These are phyloP conservation scores for Ogataea trehaloabstinens DNA, from an alignment of 805 yeast species.

Conservation along the genomic window DNA sequence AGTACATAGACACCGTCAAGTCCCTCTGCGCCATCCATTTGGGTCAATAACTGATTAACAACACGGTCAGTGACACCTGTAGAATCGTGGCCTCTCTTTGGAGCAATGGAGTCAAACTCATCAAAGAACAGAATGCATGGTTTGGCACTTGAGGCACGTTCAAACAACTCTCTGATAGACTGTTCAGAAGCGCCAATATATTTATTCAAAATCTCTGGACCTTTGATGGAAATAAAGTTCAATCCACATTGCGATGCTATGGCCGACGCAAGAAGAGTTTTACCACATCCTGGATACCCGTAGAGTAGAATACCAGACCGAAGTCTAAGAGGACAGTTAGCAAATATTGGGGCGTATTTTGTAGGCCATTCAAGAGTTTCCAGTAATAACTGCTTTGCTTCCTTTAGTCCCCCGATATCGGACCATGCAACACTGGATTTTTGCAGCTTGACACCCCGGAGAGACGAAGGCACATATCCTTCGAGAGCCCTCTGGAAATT, in stretches of 20 bases:
- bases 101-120: slow-evolving; percentile 96
- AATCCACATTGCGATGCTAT: slow-evolving; percentile 92
- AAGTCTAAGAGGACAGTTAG: slow-evolving; percentile 78
- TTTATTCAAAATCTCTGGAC: slow-evolving; percentile 92
- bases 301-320: slow-evolving; percentile 88
- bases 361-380: slow-evolving; percentile 98
- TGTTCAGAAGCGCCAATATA: slow-evolving; percentile 98
- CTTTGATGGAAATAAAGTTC: slow-evolving; percentile 89
- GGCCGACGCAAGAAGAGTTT: slow-evolving; percentile 88
- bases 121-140: slow-evolving; percentile 93
- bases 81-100: slow-evolving; percentile 96
- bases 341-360: slow-evolving; percentile 92
- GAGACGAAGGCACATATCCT: slow-evolving; percentile 74
- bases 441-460: slow-evolving; percentile 84
- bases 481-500: slow-evolving; percentile 57
- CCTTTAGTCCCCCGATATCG: slow-evolving; percentile 84
- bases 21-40: slow-evolving; percentile 99
- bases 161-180: slow-evolving; percentile 87
- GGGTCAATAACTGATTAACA: slow-evolving; percentile 94
- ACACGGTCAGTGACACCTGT: slow-evolving; percentile 98
- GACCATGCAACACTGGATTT: slow-evolving; percentile 75
- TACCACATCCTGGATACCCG: slow-evolving; percentile 98
- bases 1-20: slow-evolving; percentile 93
- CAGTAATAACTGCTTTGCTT: slow-evolving; percentile 69
- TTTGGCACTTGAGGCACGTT: slow-evolving; percentile 90